A percentile compares a stretch with the other conserved stretches of the same genome.
These are phyloP conservation scores for Asterophora parasitica DNA, from an alignment of 768 basidiomycete species.

Conservation along the genomic window DNA sequence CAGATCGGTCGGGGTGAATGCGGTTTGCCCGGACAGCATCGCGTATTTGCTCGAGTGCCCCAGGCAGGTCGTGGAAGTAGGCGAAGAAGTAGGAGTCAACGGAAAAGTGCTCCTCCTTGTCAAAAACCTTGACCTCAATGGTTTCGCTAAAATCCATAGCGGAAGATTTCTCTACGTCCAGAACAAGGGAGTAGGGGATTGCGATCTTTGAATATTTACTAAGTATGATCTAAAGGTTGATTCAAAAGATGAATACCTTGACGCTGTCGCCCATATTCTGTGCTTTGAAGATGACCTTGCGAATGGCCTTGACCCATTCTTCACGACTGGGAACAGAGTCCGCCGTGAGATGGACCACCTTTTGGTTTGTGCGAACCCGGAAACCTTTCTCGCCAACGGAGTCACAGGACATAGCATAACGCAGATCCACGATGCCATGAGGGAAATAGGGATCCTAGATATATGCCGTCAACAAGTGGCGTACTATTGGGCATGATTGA, in stretches of 20 bases:
- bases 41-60: constrained; percentile 77
- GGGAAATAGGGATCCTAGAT: constrained; percentile 94
- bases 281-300: constrained; percentile 91
- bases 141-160: constrained; percentile 97
- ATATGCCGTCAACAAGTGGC: background rate
- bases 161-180: constrained; percentile 83
- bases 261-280: constrained; percentile 96
- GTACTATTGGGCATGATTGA: constrained; percentile 5
- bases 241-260: constrained; percentile 49
- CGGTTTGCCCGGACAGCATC: constrained; percentile 63
- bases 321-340: constrained; percentile 82
- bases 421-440: constrained; percentile 91
- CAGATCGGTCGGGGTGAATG: constrained; percentile 25
- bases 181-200: constrained; percentile 84
- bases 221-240: background rate
- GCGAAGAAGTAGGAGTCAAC: constrained; percentile 92
- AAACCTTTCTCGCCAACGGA: constrained; percentile 72
- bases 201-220: constrained; percentile 54
- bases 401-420: constrained; percentile 90
- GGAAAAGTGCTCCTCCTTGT: constrained; percentile 73
- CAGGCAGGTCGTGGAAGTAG: constrained; percentile 81
- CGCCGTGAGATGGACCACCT: constrained; percentile 63
- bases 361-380: constrained; percentile 79
- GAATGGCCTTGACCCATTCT: constrained; percentile 95
- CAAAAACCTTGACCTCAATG: constrained; percentile 88